These are phyloP conservation scores for Elsinoe necatrix DNA, from an alignment of 2,329 filamentous ascomycete species.

Conservation along the genomic window DNA sequence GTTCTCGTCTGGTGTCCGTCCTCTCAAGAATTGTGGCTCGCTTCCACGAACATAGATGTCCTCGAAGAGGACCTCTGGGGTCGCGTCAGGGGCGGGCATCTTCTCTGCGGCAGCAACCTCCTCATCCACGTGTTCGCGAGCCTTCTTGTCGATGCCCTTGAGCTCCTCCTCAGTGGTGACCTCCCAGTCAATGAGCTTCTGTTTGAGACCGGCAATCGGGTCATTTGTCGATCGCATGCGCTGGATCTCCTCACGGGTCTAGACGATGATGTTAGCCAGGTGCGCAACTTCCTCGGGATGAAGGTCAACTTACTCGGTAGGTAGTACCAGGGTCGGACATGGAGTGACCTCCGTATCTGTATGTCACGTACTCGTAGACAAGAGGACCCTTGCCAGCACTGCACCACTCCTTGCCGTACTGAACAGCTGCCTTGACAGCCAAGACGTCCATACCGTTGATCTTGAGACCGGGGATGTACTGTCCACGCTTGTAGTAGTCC, in stretches of 20 bases:
- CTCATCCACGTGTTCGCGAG: slow-evolving; percentile 71
- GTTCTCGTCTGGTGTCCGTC: slow-evolving; percentile 84
- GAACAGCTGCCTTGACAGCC: slow-evolving; percentile 90
- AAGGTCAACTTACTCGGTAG: slow-evolving; percentile 56
- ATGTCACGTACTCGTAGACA: slow-evolving; percentile 97
- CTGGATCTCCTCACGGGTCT: slow-evolving; percentile 96
- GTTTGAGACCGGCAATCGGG: slow-evolving; percentile 94
- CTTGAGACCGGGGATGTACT: slow-evolving; percentile 99
- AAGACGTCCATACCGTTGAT: slow-evolving; percentile 99
- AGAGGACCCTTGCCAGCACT: slow-evolving; percentile 78
- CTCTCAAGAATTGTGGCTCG: slow-evolving; percentile 81
- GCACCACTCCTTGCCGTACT: slow-evolving; percentile 87
- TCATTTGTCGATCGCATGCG: slow-evolving; percentile 99
- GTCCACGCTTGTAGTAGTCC: slow-evolving; percentile 99
- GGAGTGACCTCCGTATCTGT: slow-evolving; percentile 98
- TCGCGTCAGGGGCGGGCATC: slow-evolving; percentile 73
- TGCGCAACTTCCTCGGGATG: background rate
- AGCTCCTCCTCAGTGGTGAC: slow-evolving; percentile 89
- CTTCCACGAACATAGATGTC: slow-evolving; percentile 88
- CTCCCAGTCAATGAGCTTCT: slow-evolving; percentile 94
- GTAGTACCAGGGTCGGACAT: slow-evolving; percentile 99
- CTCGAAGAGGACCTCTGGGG: slow-evolving; percentile 79
- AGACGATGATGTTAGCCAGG: background rate
- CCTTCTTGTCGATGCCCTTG: slow-evolving; percentile 92
- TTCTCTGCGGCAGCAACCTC: slow-evolving; percentile 87